A percentile compares a stretch with the other conserved stretches of the same genome.
Evolutionary conservation across 768 basidiomycete species (phyloP).

Genomic region (Leucocoprinus sp.): DNA sequence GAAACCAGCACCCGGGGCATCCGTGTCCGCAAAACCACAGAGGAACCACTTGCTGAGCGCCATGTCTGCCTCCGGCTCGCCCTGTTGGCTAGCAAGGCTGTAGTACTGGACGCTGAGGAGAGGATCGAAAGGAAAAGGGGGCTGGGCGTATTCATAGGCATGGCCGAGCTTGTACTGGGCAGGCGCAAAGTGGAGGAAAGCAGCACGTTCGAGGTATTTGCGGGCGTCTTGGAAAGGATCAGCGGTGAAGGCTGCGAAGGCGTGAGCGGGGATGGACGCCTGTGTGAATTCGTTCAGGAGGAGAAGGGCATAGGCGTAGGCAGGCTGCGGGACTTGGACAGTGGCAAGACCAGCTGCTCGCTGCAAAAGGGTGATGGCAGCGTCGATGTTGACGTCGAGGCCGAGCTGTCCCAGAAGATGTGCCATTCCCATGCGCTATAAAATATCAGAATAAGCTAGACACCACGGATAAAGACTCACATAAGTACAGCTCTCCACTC

Average conservation of each 20-base stretch:
- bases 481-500: slow-evolving; percentile 76
- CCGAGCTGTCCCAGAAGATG: slow-evolving; percentile 83
- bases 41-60: slow-evolving; percentile 96
- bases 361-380: slow-evolving; percentile 65
- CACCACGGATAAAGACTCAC: slow-evolving; percentile 33
- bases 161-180: slow-evolving; percentile 92
- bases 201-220: slow-evolving; percentile 73
- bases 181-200: slow-evolving; percentile 76
- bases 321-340: slow-evolving; percentile 75
- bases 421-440: slow-evolving; percentile 87
- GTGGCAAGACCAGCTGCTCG: slow-evolving; percentile 71
- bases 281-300: slow-evolving; percentile 80
- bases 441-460: slow-evolving; percentile 9
- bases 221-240: slow-evolving; percentile 54
- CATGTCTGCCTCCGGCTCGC: slow-evolving; percentile 93
- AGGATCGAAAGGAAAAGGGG: slow-evolving; percentile 83
- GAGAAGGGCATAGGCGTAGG: slow-evolving; percentile 83
- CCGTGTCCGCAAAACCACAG: slow-evolving; percentile 54
- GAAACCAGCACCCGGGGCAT: slow-evolving; percentile 34
- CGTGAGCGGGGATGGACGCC: slow-evolving; percentile 40
- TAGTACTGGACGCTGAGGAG: slow-evolving; percentile 90
- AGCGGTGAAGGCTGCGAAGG: slow-evolving; percentile 44
- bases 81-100: slow-evolving; percentile 70
- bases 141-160: slow-evolving; percentile 83
- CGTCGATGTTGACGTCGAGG: slow-evolving; percentile 40